phyloP scores from a whole-genome alignment of 2,329 filamentous ascomycete genomes.

The Lojkania enalia region DNA sequence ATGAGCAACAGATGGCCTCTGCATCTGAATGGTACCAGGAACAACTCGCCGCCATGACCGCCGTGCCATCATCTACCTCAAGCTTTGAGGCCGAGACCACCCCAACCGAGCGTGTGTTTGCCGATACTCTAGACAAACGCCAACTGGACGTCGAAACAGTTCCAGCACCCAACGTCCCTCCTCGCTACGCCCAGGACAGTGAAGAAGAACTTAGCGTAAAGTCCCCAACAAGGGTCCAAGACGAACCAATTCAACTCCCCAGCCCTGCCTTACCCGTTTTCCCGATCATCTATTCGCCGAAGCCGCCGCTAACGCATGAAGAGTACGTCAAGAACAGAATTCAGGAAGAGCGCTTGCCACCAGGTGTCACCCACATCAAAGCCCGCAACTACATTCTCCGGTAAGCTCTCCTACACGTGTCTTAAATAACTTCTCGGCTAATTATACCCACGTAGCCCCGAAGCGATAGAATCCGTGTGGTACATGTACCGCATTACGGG shows the following conservation, averaged over 20 bases:
- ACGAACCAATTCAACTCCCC: slow-evolving; percentile 16
- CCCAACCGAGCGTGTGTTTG: slow-evolving; percentile 11
- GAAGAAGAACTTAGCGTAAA: slow-evolving; percentile 6
- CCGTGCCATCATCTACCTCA: slow-evolving; percentile 19
- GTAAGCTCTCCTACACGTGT: no score
- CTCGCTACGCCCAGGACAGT: not conserved
- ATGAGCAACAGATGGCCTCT: slow-evolving; percentile 38
- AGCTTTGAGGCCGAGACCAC: slow-evolving; percentile 21
- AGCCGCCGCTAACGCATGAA: slow-evolving; percentile 35
- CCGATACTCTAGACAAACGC: slow-evolving; percentile 30
- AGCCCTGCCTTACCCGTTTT: slow-evolving; percentile 30
- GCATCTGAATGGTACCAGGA: slow-evolving; percentile 37
- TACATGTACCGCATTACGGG: slow-evolving; percentile 76
- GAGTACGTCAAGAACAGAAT: slow-evolving; percentile 44
- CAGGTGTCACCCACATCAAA: slow-evolving; percentile 59
- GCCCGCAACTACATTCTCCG: slow-evolving; percentile 67
- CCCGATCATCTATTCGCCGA: slow-evolving; percentile 36
- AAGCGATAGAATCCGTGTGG: slow-evolving; percentile 81
- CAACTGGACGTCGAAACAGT: slow-evolving; percentile 19
- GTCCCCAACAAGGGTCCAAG: slow-evolving; percentile 28
- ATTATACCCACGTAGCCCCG: slow-evolving; percentile 62
- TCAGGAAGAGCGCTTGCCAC: slow-evolving; percentile 52
- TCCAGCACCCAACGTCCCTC: not conserved
- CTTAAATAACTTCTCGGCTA: no score
- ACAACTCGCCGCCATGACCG: slow-evolving; percentile 31